Percentiles rank a stretch among this genome's conserved stretches.
Evolutionary conservation across 2,329 filamentous ascomycete species (phyloP).

Genomic region (Arthroderma sp.): DNA sequence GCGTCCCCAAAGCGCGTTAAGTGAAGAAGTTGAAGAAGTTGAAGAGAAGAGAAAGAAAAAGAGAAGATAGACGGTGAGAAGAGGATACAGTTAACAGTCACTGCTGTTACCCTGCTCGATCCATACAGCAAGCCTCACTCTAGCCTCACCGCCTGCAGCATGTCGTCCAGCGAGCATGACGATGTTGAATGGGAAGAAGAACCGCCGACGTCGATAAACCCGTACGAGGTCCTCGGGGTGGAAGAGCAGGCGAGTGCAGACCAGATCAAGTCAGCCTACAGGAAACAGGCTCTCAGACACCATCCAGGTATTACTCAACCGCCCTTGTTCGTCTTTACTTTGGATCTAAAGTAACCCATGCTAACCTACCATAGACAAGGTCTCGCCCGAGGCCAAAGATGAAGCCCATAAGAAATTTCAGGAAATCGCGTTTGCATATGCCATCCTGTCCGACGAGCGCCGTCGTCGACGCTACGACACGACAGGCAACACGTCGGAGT

Average conservation of each 20-base stretch:
- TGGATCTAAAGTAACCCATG: not conserved
- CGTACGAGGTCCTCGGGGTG: conserved; percentile 69
- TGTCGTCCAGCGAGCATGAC: not conserved
- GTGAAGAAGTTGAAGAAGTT: too few relatives aligned
- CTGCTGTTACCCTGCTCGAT: too few relatives aligned
- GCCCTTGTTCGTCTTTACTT: conserved; percentile 1
- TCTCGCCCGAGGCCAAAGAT: conserved; percentile 52
- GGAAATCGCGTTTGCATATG: conserved; percentile 83
- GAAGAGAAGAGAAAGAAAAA: too few relatives aligned
- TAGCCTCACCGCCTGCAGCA: not conserved
- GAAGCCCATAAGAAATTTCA: conserved; percentile 74
- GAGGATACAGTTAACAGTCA: too few relatives aligned
- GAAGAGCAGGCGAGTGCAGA: conserved; percentile 58
- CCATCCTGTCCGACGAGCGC: conserved; percentile 70
- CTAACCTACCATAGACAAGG: conserved; percentile 55
- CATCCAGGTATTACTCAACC: conserved; percentile 55
- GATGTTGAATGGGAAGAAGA: conserved; percentile 36
- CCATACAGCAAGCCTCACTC: too few relatives aligned
- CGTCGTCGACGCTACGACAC: conserved; percentile 78
- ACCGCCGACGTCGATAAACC: conserved; percentile 57
- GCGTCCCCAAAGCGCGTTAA: too few relatives aligned
- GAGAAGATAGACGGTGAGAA: too few relatives aligned
- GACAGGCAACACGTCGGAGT: conserved; percentile 80
- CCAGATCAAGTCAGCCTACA: conserved; percentile 81
- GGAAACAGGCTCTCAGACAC: conserved; percentile 74